Conservation (phyloP, 208 protist species). For the Phytomonas sp. region DNA sequence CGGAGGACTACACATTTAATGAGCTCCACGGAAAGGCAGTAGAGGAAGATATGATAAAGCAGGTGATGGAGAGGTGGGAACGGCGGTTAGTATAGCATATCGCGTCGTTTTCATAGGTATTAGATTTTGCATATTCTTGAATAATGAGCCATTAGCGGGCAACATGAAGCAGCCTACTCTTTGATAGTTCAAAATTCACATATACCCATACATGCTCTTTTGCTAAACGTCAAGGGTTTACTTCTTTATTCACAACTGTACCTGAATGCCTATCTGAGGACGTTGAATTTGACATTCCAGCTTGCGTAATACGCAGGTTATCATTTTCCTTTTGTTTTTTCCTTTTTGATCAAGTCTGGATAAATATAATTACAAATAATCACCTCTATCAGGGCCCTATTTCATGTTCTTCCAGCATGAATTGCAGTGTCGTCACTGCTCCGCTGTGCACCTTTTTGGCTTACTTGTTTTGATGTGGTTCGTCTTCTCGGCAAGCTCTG, state of each 20-base stretch:
- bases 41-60: constrained; percentile 28
- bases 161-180: too few relatives aligned
- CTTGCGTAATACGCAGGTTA: too few relatives aligned
- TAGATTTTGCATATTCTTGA: not conserved
- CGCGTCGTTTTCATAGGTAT: not conserved
- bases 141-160: not conserved
- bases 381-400: not conserved
- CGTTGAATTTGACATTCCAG: too few relatives aligned
- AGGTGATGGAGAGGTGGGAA: constrained; percentile 47
- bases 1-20: constrained; percentile 55
- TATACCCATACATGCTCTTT: too few relatives aligned
- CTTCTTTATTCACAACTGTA: too few relatives aligned
- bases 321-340: not conserved
- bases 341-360: too few relatives aligned
- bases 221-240: too few relatives aligned
- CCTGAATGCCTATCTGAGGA: too few relatives aligned
- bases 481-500: not conserved
- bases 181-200: too few relatives aligned
- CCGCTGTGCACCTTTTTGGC: not conserved
- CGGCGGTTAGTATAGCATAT: constrained; percentile 15
- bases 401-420: not conserved
- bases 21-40: constrained; percentile 36
- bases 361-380: too few relatives aligned
- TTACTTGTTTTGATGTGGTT: constrained; percentile 15
- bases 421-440: not conserved